Base-by-base conservation (phyloP, 768 basidiomycete genomes). In the Pulveroboletus sp. region DNA sequence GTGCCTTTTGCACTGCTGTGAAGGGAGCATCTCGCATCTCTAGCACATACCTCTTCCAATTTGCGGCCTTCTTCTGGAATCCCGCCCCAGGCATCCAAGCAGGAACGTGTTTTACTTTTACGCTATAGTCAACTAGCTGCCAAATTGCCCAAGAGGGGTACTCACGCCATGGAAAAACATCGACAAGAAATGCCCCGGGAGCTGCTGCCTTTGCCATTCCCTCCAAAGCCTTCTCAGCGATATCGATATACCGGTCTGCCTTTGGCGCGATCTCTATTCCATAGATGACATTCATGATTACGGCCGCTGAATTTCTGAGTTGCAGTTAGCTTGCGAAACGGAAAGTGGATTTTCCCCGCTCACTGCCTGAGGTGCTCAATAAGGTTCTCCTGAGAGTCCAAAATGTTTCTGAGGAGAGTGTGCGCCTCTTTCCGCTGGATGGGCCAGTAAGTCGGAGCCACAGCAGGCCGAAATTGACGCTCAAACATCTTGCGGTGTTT, bases 111-210 rank as follows among this genome's bases (percentile, higher is more conserved):
- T 78, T 80, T 46, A 81, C 79, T 77, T 49, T 58, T 39, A 28
- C 8, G 24, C 39, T 5, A 39, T 9, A 12, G 15, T 66, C 26
- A 60, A 10, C 14, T n/a, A 24, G 10, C 8, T n/a, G 2, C n/a
- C 28, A 27, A 37, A 21, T 39, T 12, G 0, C 12, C 8, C 9
- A 10, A 45, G 18, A 46, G 35, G 26, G 46, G 10, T 21, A 60
- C 65, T 63, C 48, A 64, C 76, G 52, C 47, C 69, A 63, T n/a
- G 78, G 78, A 38, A 80, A 62, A 28, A 77, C 54, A 47, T 77
- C 73, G 10, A 81, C 80, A 8, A 80, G 60, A 57, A 80, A 82
- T 3, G 76, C 76, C 5, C 80, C 80, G 1, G 77, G 78, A 51
- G 70, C 71, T 8, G 74, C 72, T 0, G 78, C 79, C 58, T 74